Percentiles rank a stretch among this genome's conserved stretches.
These are phyloP conservation scores for Beauveria asiatica DNA, from an alignment of 2,329 filamentous ascomycete species.

Conservation along the genomic window DNA sequence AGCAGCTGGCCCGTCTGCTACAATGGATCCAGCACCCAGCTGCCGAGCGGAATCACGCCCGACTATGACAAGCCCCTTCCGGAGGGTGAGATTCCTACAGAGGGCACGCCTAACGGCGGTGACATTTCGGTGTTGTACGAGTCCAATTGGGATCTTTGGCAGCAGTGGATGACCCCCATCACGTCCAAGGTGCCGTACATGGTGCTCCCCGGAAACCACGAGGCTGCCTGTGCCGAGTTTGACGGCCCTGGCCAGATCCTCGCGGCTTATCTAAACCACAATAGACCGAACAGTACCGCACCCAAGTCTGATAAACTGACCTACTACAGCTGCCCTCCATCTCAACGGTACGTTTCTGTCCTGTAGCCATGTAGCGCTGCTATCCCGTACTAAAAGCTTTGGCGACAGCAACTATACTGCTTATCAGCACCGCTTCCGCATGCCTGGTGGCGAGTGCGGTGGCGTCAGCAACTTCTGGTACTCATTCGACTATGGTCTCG, in stretches of 20 bases:
- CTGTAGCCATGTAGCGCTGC: not conserved
- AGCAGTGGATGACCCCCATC: constrained; percentile 37
- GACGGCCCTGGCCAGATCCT: constrained; percentile 35
- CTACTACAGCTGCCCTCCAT: constrained; percentile 44
- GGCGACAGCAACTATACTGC: constrained; percentile 36
- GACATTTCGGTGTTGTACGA: constrained; percentile 42
- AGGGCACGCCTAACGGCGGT: constrained; percentile 37
- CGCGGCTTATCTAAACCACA: constrained; percentile 37
- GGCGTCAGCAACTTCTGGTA: constrained; percentile 47
- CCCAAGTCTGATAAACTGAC: constrained; percentile 28
- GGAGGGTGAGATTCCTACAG: constrained; percentile 33
- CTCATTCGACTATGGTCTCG: constrained; percentile 45
- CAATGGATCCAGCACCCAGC: constrained; percentile 34
- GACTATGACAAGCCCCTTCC: constrained; percentile 37
- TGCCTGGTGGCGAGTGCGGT: constrained; percentile 38
- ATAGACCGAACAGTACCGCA: constrained; percentile 31
- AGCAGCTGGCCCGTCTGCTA: constrained; percentile 42
- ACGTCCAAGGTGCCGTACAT: constrained; percentile 39
- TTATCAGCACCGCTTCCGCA: constrained; percentile 42
- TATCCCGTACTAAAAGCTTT: not conserved
- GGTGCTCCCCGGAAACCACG: constrained; percentile 42
- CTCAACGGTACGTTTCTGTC: constrained; percentile 24
- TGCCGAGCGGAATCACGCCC: constrained; percentile 31
- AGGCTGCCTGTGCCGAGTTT: constrained; percentile 39
- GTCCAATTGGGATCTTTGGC: constrained; percentile 43